A percentile compares a stretch with the other conserved stretches of the same genome.
These are phyloP conservation scores for Colletotrichum sojae DNA, from an alignment of 2,329 filamentous ascomycete genomes.

Conservation along the genomic window DNA sequence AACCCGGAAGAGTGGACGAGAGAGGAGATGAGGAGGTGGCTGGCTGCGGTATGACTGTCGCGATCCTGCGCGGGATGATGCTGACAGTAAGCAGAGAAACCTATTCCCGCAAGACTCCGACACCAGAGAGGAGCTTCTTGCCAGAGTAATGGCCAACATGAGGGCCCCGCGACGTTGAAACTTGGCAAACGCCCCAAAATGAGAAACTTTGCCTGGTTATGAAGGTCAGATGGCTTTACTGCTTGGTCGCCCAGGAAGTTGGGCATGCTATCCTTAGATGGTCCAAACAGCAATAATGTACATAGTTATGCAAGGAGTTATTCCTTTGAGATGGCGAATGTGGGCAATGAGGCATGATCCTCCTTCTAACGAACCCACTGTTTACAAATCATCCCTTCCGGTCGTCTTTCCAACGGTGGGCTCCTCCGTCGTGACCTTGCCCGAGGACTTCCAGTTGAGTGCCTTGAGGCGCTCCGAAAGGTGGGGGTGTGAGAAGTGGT, in stretches of 20 bases:
- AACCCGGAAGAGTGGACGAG: constrained; percentile 80
- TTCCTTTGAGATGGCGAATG: not conserved
- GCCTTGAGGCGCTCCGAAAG: constrained; percentile 93
- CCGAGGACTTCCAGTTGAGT: constrained; percentile 83
- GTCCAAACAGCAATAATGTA: not conserved
- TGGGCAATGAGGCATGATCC: not conserved
- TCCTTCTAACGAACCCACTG: not conserved
- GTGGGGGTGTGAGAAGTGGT: constrained; percentile 98
- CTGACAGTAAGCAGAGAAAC: constrained; percentile 56
- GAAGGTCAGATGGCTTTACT: not conserved
- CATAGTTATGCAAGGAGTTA: constrained; percentile 13
- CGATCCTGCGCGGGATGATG: not conserved
- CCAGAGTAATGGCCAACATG: constrained; percentile 63
- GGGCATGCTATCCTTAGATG: not conserved
- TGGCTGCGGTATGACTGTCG: constrained; percentile 76
- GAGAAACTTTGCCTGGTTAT: no score
- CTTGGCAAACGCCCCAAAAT: not conserved
- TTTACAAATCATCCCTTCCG: constrained; percentile 81
- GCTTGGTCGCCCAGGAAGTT: not conserved
- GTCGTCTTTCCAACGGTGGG: constrained; percentile 75
- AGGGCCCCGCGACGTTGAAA: constrained; percentile 51
- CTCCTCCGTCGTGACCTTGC: constrained; percentile 59
- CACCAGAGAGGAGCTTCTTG: constrained; percentile 62
- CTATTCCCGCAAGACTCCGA: constrained; percentile 60
- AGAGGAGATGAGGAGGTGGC: constrained; percentile 85